phyloP scores from a whole-genome alignment of 805 yeast species.

The Cyberlindnera suaveolens region DNA sequence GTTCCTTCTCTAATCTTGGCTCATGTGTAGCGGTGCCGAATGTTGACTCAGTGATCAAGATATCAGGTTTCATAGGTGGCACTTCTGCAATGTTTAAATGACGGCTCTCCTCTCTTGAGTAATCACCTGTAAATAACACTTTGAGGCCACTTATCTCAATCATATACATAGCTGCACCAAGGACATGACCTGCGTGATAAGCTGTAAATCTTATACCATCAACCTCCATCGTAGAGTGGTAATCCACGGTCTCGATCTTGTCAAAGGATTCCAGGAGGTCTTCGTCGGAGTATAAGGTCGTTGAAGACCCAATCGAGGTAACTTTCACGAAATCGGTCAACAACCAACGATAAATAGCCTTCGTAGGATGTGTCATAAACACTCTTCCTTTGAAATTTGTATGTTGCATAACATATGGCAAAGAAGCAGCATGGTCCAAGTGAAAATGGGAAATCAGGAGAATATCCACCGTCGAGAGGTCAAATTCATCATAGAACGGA shows the following conservation, averaged over 20 bases:
- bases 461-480: conserved; percentile 79
- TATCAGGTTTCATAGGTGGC: conserved; percentile 82
- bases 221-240: conserved; percentile 90
- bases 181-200: conserved; percentile 98
- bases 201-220: conserved; percentile 96
- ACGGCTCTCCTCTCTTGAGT: conserved; percentile 91
- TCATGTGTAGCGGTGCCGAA: conserved; percentile 98
- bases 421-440: conserved; percentile 94
- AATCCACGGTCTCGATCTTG: conserved; percentile 87
- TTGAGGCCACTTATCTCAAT: conserved; percentile 91
- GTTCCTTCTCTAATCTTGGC: conserved; percentile 81
- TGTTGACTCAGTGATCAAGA: conserved; percentile 89
- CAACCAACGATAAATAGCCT: conserved; percentile 95
- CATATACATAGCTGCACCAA: conserved; percentile 98
- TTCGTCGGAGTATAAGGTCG: conserved; percentile 73
- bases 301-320: conserved; percentile 47
- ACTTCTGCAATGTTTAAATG: conserved; percentile 94
- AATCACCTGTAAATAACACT: conserved; percentile 91
- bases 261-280: conserved; percentile 86
- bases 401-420: conserved; percentile 97
- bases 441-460: conserved; percentile 91
- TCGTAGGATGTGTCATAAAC: conserved; percentile 98
- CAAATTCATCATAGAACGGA: conserved; percentile 95
- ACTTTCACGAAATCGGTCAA: conserved; percentile 91
- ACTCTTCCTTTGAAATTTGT: conserved; percentile 93